phyloP scores from a whole-genome alignment of 495 filamentous ascomycete genomes.

The Hypoxylon trugodes region DNA sequence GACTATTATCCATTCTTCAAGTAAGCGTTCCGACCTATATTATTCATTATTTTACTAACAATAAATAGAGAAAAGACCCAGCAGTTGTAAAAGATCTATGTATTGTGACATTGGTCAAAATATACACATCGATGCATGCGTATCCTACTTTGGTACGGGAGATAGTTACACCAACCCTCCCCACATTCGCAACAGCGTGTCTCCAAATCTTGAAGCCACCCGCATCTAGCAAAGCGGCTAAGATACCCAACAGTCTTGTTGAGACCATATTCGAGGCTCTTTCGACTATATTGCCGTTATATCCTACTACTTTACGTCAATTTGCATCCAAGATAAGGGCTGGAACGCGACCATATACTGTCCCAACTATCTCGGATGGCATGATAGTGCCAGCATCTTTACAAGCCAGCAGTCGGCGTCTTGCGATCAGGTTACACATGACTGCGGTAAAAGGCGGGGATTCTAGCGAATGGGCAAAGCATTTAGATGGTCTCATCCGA shows the following conservation, averaged over 20 bases:
- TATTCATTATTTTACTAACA: slow-evolving; percentile 31
- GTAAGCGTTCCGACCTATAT: slow-evolving; percentile 53
- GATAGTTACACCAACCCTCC: slow-evolving; percentile 83
- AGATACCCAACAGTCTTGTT: slow-evolving; percentile 55
- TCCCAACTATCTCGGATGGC: slow-evolving; percentile 61
- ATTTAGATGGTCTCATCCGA: slow-evolving; percentile 64
- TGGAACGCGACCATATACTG: slow-evolving; percentile 63
- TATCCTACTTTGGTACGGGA: slow-evolving; percentile 85
- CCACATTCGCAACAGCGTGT: slow-evolving; percentile 74
- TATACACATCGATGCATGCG: slow-evolving; percentile 81
- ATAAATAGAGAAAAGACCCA: slow-evolving; percentile 74
- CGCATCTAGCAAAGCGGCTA: slow-evolving; percentile 49
- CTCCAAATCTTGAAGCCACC: slow-evolving; percentile 69
- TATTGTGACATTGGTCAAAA: slow-evolving; percentile 78
- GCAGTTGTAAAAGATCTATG: slow-evolving; percentile 74
- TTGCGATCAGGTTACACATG: slow-evolving; percentile 74
- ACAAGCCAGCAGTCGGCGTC: slow-evolving; percentile 60
- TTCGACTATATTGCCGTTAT: slow-evolving; percentile 72
- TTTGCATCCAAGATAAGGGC: slow-evolving; percentile 71
- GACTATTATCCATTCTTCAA: slow-evolving; percentile 72
- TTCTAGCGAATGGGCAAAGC: slow-evolving; percentile 75
- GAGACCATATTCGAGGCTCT: slow-evolving; percentile 68
- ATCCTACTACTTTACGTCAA: slow-evolving; percentile 81
- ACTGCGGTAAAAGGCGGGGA: slow-evolving; percentile 78
- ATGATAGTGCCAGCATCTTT: slow-evolving; percentile 57